Percentiles rank a stretch among this genome's conserved stretches.
phyloP scores from a whole-genome alignment of 805 yeast genomes.

The Ogataea paraovalis region DNA sequence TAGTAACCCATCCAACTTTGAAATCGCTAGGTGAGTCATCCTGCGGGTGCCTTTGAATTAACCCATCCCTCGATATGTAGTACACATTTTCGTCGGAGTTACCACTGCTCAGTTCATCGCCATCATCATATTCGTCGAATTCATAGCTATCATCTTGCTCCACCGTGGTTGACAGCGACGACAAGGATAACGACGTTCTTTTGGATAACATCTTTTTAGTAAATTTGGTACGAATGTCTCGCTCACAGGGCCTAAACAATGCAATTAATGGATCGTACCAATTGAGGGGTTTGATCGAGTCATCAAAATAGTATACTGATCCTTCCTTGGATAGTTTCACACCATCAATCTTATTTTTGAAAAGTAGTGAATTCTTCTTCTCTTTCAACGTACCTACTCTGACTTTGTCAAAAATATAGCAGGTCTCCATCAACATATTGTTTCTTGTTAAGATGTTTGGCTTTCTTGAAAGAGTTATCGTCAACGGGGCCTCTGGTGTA shows the following conservation, averaged over 20 bases:
- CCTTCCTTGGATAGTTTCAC: constrained; percentile 29
- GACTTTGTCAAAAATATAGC: constrained; percentile 10
- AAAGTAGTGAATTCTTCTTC: constrained; percentile 16
- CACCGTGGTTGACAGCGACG: neutral
- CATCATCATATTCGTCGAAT: constrained; percentile 14
- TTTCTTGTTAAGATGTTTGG: constrained; percentile 8
- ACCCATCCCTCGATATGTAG: constrained; percentile 53
- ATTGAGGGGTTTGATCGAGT: constrained; percentile 9
- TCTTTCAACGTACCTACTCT: constrained; percentile 23
- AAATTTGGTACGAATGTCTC: constrained; percentile 25
- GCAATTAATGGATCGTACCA: constrained; percentile 28
- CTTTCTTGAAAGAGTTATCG: constrained; percentile 1
- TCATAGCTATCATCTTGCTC: constrained; percentile 15
- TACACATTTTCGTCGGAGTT: constrained; percentile 18
- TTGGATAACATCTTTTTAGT: constrained; percentile 25
- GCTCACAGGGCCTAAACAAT: constrained; percentile 30
- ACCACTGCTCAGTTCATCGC: constrained; percentile 10
- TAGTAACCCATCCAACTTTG: constrained; percentile 63
- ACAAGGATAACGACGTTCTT: neutral
- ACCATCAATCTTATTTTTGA: constrained; percentile 27
- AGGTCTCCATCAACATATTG: constrained; percentile 14
- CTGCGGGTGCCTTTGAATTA: constrained; percentile 42
- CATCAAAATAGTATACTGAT: constrained; percentile 28
- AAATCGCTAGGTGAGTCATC: constrained; percentile 61
- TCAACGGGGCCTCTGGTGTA: neutral